Conservation (phyloP, 768 basidiomycete genomes). For the Tremella fuciformis region DNA sequence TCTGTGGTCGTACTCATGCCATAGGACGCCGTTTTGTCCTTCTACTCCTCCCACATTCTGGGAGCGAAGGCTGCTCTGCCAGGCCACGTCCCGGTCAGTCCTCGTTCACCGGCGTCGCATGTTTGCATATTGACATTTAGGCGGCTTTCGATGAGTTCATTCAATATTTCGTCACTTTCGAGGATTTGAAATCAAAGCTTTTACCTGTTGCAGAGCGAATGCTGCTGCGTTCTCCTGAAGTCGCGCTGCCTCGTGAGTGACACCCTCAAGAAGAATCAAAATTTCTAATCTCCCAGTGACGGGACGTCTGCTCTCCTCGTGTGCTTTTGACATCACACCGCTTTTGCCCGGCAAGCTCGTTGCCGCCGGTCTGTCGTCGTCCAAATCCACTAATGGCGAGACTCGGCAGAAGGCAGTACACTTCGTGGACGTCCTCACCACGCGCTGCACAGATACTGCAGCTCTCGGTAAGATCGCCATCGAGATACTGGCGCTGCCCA, state of each 20-base stretch:
- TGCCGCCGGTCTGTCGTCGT: conserved; percentile 42
- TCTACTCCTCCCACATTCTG: conserved; percentile 64
- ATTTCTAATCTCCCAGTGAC: conserved; percentile 55
- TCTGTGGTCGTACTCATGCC: conserved; percentile 1
- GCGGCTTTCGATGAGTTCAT: conserved; percentile 62
- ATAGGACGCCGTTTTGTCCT: conserved; percentile 62
- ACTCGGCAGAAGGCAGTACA: conserved; percentile 61
- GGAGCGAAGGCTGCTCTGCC: conserved; percentile 67
- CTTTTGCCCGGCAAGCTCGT: conserved; percentile 65
- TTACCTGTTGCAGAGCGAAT: conserved; percentile 77
- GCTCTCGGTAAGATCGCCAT: conserved; percentile 58
- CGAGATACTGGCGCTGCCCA: conserved; percentile 72
- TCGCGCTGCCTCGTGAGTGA: conserved; percentile 63
- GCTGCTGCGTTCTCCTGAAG: conserved; percentile 75
- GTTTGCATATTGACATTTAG: conserved; percentile 14
- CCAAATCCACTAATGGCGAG: conserved; percentile 62
- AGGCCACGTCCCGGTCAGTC: conserved; percentile 58
- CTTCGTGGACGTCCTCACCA: conserved; percentile 56
- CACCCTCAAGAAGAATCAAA: conserved; percentile 7
- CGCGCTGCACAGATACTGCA: conserved; percentile 40
- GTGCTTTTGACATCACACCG: conserved; percentile 60
- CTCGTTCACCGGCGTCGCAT: not conserved
- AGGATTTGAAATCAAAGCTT: conserved; percentile 60
- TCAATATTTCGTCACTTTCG: conserved; percentile 56
- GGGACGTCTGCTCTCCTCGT: conserved; percentile 61